Base-by-base conservation (phyloP, 352 stramenopile genomes). In the Sclerospora graminicola region DNA sequence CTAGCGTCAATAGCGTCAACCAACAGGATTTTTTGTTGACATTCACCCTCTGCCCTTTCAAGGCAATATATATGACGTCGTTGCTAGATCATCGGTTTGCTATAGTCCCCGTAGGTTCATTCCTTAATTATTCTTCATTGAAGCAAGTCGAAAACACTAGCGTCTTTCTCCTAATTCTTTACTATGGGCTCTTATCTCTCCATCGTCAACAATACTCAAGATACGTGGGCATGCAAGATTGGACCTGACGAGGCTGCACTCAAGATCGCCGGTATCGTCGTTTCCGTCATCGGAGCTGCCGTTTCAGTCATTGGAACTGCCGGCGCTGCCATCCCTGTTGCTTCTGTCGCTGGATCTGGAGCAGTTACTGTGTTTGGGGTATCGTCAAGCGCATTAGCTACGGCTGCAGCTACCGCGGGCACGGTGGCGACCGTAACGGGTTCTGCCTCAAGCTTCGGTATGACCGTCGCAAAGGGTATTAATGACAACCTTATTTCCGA, bases 201-300 rank as follows among this genome's bases (percentile, higher is more conserved):
- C n/a, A n/a, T n/a, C n/a, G n/a, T 70, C 63, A 69, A 69, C 60
- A 65, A 73, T 45, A 73, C 59, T 16, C 14, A 50, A 2, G 47
- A 73, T 45, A 45, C 48, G 0, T 73, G 57, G 55, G 48, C 41
- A 5, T 69, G 60, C 58, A 73, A 65, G 40, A 64, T 74, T 16
- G 59, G 56, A 21, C 46, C 56, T 6, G 59, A 74, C 34, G 53
- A 69, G 46, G 57, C 51, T 33, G 62, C 57, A 27, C 59, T 68
- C 45, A 60, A 66, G 42, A 72, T 68, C 45, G 52, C 54, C 27
- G 49, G 45, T 23, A 47, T 60, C 41, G 33, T 61, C 45, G 44
- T 64, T 28, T 47, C 44, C n/a, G 54, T 61, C 27, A 20, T 69
- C 28, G 58, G 42, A 23, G 45, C 45, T n/a, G 46, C 45, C 4